Base-by-base conservation (phyloP, 208 protist genomes). In the Herpetomonas samuelpessoai region DNA sequence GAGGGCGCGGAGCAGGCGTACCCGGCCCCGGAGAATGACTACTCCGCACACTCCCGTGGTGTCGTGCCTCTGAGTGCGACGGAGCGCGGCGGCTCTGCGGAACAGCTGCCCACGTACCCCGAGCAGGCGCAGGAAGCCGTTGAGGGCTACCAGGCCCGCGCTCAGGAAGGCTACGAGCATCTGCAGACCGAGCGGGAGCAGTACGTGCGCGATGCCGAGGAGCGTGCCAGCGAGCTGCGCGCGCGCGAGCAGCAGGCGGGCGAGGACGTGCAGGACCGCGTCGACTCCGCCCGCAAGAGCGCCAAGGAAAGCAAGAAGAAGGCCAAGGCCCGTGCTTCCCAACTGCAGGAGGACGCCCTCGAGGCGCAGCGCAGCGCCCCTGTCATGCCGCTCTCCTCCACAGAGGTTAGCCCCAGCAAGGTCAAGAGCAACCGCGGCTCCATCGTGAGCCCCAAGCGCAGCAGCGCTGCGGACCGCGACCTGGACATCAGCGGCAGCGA, bases 401-500 rank as follows among this genome's bases (percentile, higher is more conserved):
- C 35, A 14, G 35, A 41, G 35, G 14, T 41, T 6, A 41, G 35
- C 35, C 35, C 35, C 9, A 14, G 35, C 35, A 41, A 41, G 35
- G 35, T 14, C 6, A 41, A 41, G 35, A 41, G 14, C 35, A 14
- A 6, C 9, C 35, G 35, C 35, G 14, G 9, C 35, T 18, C 9
- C 44, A 19, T 57, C 19, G 26, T 27, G 27, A 21, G 28, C 26
- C 47, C 45, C 2, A 52, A 18, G n/a, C 54, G 47, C 47, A 26
- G 28, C 22, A 65, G 46, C 59, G 56, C 52, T 2, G 45, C 59
- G 31, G 55, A 38, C 25, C 39, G 50, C 26, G 30, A 26, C 26
- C 56, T 51, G 54, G 51, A 66, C 30, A n/a, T n/a, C n/a, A 62
- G 22, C 39, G n/a, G 44, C 18, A 31, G 18, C 14, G 57, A 55